A percentile compares a stretch with the other conserved stretches of the same genome.
Conservation (phyloP, 2,329 filamentous ascomycete species). For the Massarina eburnea region DNA sequence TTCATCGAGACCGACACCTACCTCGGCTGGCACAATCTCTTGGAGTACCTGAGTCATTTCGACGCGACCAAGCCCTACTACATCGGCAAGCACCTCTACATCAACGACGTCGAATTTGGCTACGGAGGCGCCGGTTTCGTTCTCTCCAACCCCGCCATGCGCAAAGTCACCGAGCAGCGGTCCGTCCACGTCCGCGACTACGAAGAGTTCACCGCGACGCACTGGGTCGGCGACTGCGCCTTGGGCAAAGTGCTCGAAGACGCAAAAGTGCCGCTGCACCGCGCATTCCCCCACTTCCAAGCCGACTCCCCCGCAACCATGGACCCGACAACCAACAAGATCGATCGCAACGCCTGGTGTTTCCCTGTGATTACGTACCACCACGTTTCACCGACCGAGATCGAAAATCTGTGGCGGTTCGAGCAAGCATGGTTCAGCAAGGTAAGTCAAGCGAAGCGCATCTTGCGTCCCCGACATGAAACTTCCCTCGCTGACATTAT, state of each 20-base stretch:
- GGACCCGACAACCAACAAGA: conserved; percentile 39
- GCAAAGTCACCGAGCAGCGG: conserved; percentile 35
- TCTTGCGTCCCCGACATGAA: neutral
- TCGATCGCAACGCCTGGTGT: conserved; percentile 47
- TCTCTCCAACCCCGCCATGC: conserved; percentile 46
- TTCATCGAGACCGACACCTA: conserved; percentile 44
- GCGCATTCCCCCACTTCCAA: conserved; percentile 49
- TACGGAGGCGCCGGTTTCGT: conserved; percentile 51
- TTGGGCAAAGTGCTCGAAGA: conserved; percentile 42
- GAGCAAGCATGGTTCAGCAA: conserved; percentile 42
- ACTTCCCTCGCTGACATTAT: conserved; percentile 12
- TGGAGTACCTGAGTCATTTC: conserved; percentile 44
- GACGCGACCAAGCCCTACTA: conserved; percentile 45
- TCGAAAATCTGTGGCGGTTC: conserved; percentile 43
- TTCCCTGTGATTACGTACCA: conserved; percentile 46
- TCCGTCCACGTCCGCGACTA: conserved; percentile 34
- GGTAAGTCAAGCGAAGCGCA: conserved; percentile 12
- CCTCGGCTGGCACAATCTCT: conserved; percentile 41
- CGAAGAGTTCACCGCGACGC: conserved; percentile 38
- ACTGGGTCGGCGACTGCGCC: conserved; percentile 45
- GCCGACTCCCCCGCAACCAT: conserved; percentile 47
- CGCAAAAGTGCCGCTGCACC: conserved; percentile 37
- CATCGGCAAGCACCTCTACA: conserved; percentile 47
- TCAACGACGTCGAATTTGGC: conserved; percentile 48
- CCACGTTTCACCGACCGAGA: conserved; percentile 40